A percentile compares a stretch with the other conserved stretches of the same genome.
phyloP scores from a whole-genome alignment of 768 basidiomycete species.

The Albatrellus ellisii region DNA sequence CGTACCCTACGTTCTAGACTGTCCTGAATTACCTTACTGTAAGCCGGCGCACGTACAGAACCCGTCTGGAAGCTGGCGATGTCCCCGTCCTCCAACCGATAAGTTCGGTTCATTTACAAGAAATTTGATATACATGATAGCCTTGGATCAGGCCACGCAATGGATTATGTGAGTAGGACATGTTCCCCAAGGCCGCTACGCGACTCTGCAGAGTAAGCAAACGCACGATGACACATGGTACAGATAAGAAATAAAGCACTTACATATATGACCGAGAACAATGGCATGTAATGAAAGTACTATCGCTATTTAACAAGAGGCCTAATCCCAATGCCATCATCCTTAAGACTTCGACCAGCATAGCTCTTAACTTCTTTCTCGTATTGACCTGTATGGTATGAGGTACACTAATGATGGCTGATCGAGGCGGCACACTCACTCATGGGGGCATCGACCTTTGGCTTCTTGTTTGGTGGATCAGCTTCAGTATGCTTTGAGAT shows the following conservation, averaged over 20 bases:
- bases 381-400: conserved; percentile 22
- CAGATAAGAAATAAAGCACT: background rate
- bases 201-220: too few relatives aligned
- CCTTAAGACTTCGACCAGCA: conserved; percentile 27
- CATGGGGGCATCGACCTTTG: conserved; percentile 20
- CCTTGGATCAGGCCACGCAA: too few relatives aligned
- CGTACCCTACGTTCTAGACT: too few relatives aligned
- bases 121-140: too few relatives aligned
- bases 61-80: too few relatives aligned
- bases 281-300: background rate
- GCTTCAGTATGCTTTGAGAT: conserved; percentile 23
- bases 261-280: background rate
- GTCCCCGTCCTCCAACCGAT: too few relatives aligned
- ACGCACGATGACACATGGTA: background rate
- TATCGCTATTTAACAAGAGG: conserved; percentile 28
- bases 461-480: conserved; percentile 26
- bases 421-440: conserved; percentile 18
- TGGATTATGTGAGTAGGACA: too few relatives aligned
- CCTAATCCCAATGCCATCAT: conserved; percentile 28
- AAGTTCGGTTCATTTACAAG: too few relatives aligned
- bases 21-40: too few relatives aligned
- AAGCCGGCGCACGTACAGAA: too few relatives aligned
- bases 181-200: too few relatives aligned
- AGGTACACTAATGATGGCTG: background rate
- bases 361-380: conserved; percentile 29